Evolutionary conservation across 2,329 filamentous ascomycete species (phyloP).

Genomic region (Fusarium metavorans): DNA sequence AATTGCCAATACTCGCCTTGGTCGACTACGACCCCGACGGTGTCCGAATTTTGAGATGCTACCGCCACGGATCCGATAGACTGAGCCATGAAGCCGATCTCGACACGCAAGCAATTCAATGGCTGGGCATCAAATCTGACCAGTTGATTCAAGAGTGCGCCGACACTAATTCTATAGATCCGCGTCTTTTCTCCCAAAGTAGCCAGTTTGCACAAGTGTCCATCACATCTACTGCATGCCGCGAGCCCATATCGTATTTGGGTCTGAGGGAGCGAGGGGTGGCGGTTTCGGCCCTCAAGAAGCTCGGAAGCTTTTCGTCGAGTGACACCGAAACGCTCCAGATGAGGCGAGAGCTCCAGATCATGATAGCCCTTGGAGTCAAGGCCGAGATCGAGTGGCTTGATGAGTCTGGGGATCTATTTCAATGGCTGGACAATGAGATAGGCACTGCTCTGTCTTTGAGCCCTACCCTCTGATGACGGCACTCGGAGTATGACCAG

Average conservation of each 20-base stretch:
- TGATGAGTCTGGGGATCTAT: conserved; percentile 65
- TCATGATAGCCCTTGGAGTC: conserved; percentile 78
- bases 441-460: conserved; percentile 42
- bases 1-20: conserved; percentile 70
- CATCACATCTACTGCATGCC: conserved; percentile 44
- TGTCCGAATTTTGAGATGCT: conserved; percentile 78
- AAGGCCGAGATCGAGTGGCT: conserved; percentile 84
- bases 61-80: conserved; percentile 75
- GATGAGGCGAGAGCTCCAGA: conserved; percentile 70
- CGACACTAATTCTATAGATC: background rate
- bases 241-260: conserved; percentile 54
- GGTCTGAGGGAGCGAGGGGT: conserved; percentile 68
- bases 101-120: conserved; percentile 64
- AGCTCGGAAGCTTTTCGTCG: conserved; percentile 46
- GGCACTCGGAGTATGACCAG: background rate
- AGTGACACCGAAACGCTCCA: conserved; percentile 50
- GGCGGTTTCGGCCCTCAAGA: conserved; percentile 65
- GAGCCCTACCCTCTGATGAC: background rate
- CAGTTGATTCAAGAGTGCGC: conserved; percentile 51
- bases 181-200: background rate
- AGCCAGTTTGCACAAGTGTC: conserved; percentile 31
- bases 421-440: conserved; percentile 61
- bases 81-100: conserved; percentile 70
- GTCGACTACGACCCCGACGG: conserved; percentile 85
- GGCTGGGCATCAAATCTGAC: conserved; percentile 71